Base-by-base conservation (phyloP, 495 filamentous ascomycete species). In the Wilcoxina mikolae region DNA sequence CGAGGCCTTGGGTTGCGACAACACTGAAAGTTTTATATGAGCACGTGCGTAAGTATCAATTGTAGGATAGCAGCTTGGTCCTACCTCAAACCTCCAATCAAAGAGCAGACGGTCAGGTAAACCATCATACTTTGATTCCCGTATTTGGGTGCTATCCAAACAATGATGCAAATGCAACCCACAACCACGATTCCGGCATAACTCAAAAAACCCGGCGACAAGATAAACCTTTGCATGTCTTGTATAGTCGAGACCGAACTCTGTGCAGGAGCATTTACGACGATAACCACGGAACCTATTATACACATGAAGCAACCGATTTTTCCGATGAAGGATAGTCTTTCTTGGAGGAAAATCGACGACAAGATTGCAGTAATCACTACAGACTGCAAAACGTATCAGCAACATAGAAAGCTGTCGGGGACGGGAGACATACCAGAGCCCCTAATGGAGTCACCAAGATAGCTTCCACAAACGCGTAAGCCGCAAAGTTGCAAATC, bases 71-170 rank as follows among this genome's bases (percentile, higher is more conserved):
- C 20, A 10, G 18, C 43, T 12, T 18, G 9, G 12, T 28, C 56
- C 27, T 33, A 58, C 58, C 58, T 95, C 64, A 96, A 72, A 3
- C 91, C 91, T 60, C 91, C 91, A 57, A 95, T 81, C 68, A 90
- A 75, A 71, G 86, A 94, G 76, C 91, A 98, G 65, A 98, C 87
- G 59, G 80, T 86, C 61, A 98, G 78, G 69, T 98, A 98, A 11
- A 95, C 87, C 68, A 98, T 76, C 91, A 98, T 95, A 67, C 83
- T 90, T 73, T 85, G 87, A 73, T 93, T 94, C 39, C 93, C 91
- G 58, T 91, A 98, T 56, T 84, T 78, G 4, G 91, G 91, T 3
- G 80, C 93, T 51, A 77, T 81, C 82, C 85, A 96, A 26, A 94
- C 66, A 0, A 87, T 85, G 46, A 83, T 77, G 54, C 88, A 78